Evolutionary conservation across 176 grass and related monocot genomes (phyloP).

Genomic region (Zoysia japonica): DNA sequence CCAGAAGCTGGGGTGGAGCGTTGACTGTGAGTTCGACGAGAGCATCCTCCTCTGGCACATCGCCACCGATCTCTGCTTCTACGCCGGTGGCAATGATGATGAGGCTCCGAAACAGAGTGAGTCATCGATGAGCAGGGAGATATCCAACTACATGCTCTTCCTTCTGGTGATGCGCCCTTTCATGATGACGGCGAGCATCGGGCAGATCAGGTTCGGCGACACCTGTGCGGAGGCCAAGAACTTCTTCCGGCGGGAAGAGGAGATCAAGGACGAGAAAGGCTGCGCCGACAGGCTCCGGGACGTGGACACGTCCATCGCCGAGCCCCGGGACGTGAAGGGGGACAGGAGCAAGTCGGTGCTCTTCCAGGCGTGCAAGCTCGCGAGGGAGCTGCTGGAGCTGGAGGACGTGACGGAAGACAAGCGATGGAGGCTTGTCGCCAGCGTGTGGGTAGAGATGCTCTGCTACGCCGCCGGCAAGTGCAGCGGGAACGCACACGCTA

Average conservation of each 20-base stretch:
- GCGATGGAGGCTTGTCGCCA: constrained; percentile 28
- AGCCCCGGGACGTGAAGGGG: constrained; percentile 14
- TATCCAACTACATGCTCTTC: constrained; percentile 40
- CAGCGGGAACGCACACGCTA: constrained; percentile 31
- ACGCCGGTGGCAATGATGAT: no score
- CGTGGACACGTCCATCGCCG: constrained; percentile 22
- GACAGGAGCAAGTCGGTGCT: constrained; percentile 43
- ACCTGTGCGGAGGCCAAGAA: constrained; percentile 35
- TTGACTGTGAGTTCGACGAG: constrained; percentile 25
- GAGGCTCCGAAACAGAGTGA: no score
- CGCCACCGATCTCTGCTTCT: constrained; percentile 34
- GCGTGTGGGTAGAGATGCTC: constrained; percentile 56
- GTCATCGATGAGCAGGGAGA: constrained; percentile 17
- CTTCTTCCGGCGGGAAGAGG: constrained; percentile 16
- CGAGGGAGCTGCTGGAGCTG: neutral
- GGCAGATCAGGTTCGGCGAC: constrained; percentile 36
- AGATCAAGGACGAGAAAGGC: neutral
- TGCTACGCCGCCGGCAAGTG: constrained; percentile 52
- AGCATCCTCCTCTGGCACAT: constrained; percentile 32
- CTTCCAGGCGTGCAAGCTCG: constrained; percentile 27
- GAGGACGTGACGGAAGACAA: neutral
- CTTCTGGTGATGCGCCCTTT: constrained; percentile 28
- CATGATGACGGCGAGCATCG: constrained; percentile 44
- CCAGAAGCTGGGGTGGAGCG: constrained; percentile 12
- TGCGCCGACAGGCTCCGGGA: neutral